Evolutionary conservation across 495 filamentous ascomycete species (phyloP).

Genomic region (Aspergillus sparsus): DNA sequence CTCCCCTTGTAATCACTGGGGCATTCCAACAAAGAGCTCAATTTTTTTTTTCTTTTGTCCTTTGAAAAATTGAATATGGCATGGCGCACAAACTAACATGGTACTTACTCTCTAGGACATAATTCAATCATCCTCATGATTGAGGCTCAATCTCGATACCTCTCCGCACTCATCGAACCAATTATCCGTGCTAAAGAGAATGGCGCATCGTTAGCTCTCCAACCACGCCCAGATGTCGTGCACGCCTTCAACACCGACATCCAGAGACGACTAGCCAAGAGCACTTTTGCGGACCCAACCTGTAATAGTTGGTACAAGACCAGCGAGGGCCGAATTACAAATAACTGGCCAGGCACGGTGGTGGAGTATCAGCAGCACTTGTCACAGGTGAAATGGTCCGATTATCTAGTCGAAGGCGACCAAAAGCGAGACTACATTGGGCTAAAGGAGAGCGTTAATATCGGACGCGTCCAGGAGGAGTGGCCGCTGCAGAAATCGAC

Average conservation of each 20-base stretch:
- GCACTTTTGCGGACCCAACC: constrained; percentile 53
- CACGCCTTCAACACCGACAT: constrained; percentile 48
- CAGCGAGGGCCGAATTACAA: constrained; percentile 53
- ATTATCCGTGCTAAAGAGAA: constrained; percentile 39
- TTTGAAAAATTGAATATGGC: background rate
- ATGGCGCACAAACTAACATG: background rate
- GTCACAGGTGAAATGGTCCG: constrained; percentile 46
- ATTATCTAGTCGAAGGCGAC: constrained; percentile 45
- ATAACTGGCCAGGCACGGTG: constrained; percentile 56
- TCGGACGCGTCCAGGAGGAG: constrained; percentile 39
- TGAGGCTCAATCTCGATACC: constrained; percentile 56
- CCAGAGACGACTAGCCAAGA: constrained; percentile 42
- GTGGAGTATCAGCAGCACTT: constrained; percentile 52
- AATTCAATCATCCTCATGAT: constrained; percentile 62
- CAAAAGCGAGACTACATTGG: constrained; percentile 30
- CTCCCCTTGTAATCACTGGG: background rate
- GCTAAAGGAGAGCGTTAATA: constrained; percentile 32
- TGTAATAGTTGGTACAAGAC: constrained; percentile 60
- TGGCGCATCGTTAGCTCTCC: constrained; percentile 41
- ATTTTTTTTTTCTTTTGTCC: too few relatives aligned
- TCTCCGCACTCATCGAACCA: constrained; percentile 46
- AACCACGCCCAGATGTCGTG: constrained; percentile 37
- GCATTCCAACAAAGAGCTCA: background rate
- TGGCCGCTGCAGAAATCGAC: constrained; percentile 15
- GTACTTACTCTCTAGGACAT: constrained; percentile 33